phyloP scores from a whole-genome alignment of 805 yeast genomes.

The Candida ulmi region DNA sequence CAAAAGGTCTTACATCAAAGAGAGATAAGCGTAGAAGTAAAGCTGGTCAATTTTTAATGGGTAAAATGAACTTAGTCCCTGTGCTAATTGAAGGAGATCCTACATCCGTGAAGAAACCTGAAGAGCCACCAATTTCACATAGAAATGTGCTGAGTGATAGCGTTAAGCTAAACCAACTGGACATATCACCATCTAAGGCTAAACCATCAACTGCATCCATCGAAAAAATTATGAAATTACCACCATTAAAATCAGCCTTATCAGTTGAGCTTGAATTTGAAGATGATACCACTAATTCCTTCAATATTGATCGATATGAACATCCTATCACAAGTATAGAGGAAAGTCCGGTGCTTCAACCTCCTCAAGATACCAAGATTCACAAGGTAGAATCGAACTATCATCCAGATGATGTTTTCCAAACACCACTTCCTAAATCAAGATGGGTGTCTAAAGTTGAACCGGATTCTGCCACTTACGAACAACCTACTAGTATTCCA shows the following conservation, averaged over 20 bases:
- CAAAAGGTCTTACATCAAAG: constrained; percentile 1
- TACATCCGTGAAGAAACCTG: constrained; percentile 20
- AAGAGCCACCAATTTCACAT: constrained; percentile 4
- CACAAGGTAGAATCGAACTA: constrained; percentile 5
- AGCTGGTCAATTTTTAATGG: constrained; percentile 33
- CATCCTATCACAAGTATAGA: not conserved
- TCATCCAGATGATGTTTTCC: constrained; percentile 3
- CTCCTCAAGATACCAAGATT: constrained; percentile 7
- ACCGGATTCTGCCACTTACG: not conserved
- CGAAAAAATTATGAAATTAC: constrained; percentile 8
- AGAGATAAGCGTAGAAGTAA: constrained; percentile 22
- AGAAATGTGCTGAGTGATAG: constrained; percentile 10
- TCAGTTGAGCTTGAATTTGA: not conserved
- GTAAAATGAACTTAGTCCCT: constrained; percentile 37
- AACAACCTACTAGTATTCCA: not conserved
- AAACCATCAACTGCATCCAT: constrained; percentile 1
- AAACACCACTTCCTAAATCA: constrained; percentile 15
- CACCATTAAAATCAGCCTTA: constrained; percentile 12
- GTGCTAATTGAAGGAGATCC: constrained; percentile 30
- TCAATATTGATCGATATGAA: not conserved
- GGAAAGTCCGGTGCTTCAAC: constrained; percentile 9
- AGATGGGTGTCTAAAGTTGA: not conserved
- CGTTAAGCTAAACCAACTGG: constrained; percentile 10
- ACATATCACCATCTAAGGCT: constrained; percentile 10
- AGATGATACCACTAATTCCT: not conserved